Evolutionary conservation across 2,329 filamentous ascomycete species (phyloP), one percentile per base, ranked within the genome.

Genomic region (Aspergillus fischeri): DNA sequence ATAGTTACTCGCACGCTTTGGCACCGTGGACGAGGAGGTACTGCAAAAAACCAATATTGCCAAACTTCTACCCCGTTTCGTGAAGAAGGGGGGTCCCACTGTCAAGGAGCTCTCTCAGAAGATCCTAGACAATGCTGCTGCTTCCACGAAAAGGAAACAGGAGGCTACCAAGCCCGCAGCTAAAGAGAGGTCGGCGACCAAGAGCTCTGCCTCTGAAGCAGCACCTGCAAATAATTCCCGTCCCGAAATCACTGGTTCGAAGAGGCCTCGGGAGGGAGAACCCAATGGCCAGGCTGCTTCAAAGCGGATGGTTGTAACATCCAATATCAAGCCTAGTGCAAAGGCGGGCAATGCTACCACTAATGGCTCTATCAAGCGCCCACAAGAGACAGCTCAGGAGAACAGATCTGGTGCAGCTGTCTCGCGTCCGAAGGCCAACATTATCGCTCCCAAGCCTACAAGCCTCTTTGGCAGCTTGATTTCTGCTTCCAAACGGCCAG

Each of bases 11-110:
- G 73, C 77, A 28, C 77, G 77, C 47, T 85, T 83, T 60, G 78
- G 78, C 14, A 86, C 83, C 6, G 75, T 87, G 64, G 84, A 82
- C 56, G 79, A 80, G 58, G 81, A 83, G 51, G 77, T 81, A 51
- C 74, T 86, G 25, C 80, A 84, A 63, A 84, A 83, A 66, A 85
- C 82, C 8, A 85, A 86, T 63, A 72, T 86, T 29, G 77, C 78
- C 54, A 87, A 86, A 65, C 75, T 86, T 17, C 71, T 87, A 17
- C 77, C 78, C 2, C 78, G 80, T 27, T 81, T 85, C 61, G 74
- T 81, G 53, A 87, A 86, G 70, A 82, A 81, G 60, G 83, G 83
- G 27, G 81, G 81, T 61, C 79, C 79, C n/a, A 75, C 79, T 50
- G 81, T 80, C 51, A 84, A 84, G 64, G 75, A 75, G 17, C 76